Evolutionary conservation across 345 rosid genomes (phyloP), one percentile per base, ranked within the genome.

Genomic region (Euphorbia peplus): DNA sequence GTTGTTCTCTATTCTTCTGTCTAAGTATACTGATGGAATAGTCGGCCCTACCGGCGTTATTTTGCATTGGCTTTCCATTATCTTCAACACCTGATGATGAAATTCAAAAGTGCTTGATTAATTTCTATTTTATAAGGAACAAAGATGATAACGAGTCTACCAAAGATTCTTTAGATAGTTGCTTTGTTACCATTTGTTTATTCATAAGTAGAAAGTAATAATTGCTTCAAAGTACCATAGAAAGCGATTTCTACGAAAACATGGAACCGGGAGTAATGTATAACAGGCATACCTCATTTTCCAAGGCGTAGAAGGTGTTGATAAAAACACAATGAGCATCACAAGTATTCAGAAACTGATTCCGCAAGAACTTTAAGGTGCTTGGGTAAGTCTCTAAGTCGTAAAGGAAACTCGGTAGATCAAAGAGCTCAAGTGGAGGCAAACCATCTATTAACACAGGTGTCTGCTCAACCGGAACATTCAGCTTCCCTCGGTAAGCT

Each of bases 251-350:
- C n/a, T n/a, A n/a, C n/a, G n/a, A n/a, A n/a, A n/a, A n/a, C n/a
- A n/a, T n/a, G n/a, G n/a, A n/a, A n/a, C n/a, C n/a, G n/a, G n/a
- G n/a, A n/a, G n/a, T n/a, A n/a, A n/a, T n/a, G n/a, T n/a, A n/a
- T n/a, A n/a, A n/a, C n/a, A n/a, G n/a, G n/a, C n/a, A n/a, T 80
- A 85, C 87, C 83, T 90, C 77, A 15, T 73, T 73, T 71, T 90
- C 85, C 67, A 84, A 73, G 42, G 63, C 71, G 63, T 70, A 66
- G 70, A 87, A 82, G 66, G 87, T 63, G 69, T 87, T 85, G 64
- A 81, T 75, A 37, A 87, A 72, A 48, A 83, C 62, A 70, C 75
- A 77, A 65, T 64, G 78, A 42, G 83, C 84, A 66, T 54, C 73
- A 18, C 28, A 54, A 47, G 80, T 35, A 73, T 79, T 81, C 42